Percentiles rank a stretch among this genome's conserved stretches.
These are phyloP conservation scores for Solanum pinnatisectum DNA, from an alignment of 257 asterid species.

Conservation along the genomic window DNA sequence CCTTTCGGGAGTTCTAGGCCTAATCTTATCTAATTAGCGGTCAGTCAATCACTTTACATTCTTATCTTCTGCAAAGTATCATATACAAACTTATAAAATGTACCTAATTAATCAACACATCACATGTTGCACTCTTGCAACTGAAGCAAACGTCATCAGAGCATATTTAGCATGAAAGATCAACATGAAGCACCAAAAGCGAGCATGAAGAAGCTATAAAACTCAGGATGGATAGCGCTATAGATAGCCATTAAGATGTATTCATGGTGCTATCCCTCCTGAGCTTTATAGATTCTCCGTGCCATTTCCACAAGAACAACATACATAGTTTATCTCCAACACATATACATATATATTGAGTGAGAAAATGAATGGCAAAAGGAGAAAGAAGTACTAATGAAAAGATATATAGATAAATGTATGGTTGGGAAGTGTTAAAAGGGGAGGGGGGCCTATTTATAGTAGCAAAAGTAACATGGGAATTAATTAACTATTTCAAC, in stretches of 20 bases:
- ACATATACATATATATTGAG: background rate
- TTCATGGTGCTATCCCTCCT: constrained; percentile 73
- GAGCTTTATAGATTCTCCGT: constrained; percentile 51
- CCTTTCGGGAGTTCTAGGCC: background rate
- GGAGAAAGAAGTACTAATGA: background rate
- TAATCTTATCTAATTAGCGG: background rate
- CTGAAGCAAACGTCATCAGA: background rate
- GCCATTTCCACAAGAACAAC: constrained; percentile 2
- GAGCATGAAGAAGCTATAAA: constrained; percentile 32
- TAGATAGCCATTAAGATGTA: background rate
- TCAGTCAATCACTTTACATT: background rate
- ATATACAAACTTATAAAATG: background rate
- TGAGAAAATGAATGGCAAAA: background rate
- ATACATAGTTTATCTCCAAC: background rate
- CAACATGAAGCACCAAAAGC: background rate
- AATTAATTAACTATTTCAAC: constrained; percentile 1
- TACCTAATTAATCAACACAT: background rate
- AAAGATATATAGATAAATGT: background rate
- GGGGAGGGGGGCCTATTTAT: constrained; percentile 32
- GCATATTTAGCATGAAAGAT: background rate
- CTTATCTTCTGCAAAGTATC: background rate
- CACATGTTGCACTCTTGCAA: background rate
- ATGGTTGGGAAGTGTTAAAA: constrained; percentile 9
- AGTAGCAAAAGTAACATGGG: constrained; percentile 32
- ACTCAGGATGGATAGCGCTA: constrained; percentile 84